A percentile compares a stretch with the other conserved stretches of the same genome.
These are phyloP conservation scores for Globomyces pollinis-pini DNA, from an alignment of 192 early-diverging fungal species.

Conservation along the genomic window DNA sequence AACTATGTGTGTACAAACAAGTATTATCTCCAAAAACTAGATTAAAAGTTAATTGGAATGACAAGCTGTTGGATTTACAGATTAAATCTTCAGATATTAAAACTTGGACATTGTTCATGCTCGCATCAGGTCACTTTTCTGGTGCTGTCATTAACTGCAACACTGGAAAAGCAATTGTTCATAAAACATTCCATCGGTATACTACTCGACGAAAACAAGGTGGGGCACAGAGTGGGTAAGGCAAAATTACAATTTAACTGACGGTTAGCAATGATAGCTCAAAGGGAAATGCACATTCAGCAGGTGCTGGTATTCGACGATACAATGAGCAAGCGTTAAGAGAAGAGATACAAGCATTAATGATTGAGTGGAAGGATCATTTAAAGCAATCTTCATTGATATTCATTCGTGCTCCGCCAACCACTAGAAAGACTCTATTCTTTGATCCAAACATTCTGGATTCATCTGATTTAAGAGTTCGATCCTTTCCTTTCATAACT, in stretches of 20 bases:
- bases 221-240: conserved; percentile 74
- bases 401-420: conserved; percentile 63
- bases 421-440: conserved; percentile 23
- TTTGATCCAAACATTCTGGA: conserved; percentile 27
- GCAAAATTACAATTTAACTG: no score
- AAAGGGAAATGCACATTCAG: conserved; percentile 76
- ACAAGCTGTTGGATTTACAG: not conserved
- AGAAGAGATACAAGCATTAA: conserved; percentile 68
- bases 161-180: conserved; percentile 50
- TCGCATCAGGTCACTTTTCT: conserved; percentile 78
- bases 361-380: conserved; percentile 62
- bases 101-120: conserved; percentile 71
- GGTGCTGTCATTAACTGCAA: conserved; percentile 74
- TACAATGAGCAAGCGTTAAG: conserved; percentile 79
- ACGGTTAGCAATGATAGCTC: conserved; percentile 70
- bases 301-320: conserved; percentile 80
- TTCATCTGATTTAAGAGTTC: conserved; percentile 41
- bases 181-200: conserved; percentile 95
- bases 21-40: conserved; percentile 10
- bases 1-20: conserved; percentile 31
- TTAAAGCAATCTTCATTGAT: conserved; percentile 56
- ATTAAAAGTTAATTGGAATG: not conserved
- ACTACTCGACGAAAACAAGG: conserved; percentile 95
- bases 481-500: conserved; percentile 70
- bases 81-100: no score